Conservation (phyloP, 2,329 filamentous ascomycete species). For the Lecanicillium sp. region DNA sequence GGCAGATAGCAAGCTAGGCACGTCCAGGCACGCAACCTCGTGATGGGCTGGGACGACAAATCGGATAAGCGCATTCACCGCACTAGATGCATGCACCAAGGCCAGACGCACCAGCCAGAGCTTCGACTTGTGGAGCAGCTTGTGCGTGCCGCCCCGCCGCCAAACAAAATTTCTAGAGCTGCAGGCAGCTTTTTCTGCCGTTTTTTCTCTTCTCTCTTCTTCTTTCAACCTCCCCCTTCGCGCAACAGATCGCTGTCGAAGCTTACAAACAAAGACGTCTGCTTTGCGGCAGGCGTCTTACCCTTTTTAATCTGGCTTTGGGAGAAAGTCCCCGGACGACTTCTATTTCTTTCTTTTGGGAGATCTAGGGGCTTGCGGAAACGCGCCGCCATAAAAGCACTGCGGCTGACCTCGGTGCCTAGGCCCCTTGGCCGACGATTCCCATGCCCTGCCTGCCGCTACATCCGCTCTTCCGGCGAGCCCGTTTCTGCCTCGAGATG, state of each 20-base stretch:
- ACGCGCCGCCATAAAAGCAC: constrained; percentile 99
- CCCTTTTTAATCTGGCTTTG: constrained; percentile 63
- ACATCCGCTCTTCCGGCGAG: constrained; percentile 35
- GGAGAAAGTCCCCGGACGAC: constrained; percentile 99
- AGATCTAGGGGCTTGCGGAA: constrained; percentile 61
- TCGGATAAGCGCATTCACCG: constrained; percentile 11
- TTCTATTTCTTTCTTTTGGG: constrained; percentile 27
- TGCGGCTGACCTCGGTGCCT: constrained; percentile 73
- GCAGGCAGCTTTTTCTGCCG: constrained; percentile 10
- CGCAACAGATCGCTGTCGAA: constrained; percentile 99
- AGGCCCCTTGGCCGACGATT: constrained; percentile 37
- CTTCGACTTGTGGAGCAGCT: too few relatives aligned
- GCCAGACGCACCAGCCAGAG: neutral
- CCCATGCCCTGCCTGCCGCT: constrained; percentile 34
- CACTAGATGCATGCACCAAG: constrained; percentile 11
- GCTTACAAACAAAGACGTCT: constrained; percentile 76
- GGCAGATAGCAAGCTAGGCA: neutral
- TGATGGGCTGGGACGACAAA: constrained; percentile 8
- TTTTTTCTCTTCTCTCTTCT: constrained; percentile 17
- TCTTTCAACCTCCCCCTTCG: constrained; percentile 71
- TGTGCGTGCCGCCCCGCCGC: neutral
- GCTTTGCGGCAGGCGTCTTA: constrained; percentile 10
- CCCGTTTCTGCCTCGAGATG: constrained; percentile 19
- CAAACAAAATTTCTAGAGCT: constrained; percentile 4
- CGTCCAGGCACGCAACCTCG: constrained; percentile 19